Base-by-base conservation (phyloP, 2,329 filamentous ascomycete genomes). In the Microcyclospora pomicola region DNA sequence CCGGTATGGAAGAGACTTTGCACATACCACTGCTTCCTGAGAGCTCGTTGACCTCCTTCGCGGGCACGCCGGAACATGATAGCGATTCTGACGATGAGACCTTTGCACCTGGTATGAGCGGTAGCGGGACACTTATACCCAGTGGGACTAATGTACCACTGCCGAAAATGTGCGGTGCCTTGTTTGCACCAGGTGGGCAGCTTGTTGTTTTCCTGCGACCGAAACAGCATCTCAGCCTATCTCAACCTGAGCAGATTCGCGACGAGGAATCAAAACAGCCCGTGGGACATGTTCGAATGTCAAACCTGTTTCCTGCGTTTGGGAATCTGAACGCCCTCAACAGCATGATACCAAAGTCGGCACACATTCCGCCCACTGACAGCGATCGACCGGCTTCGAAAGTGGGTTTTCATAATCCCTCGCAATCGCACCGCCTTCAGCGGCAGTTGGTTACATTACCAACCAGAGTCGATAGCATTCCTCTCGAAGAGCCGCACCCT, bases 131-230 rank as follows among this genome's bases (percentile, higher is more conserved):
- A 14, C 63, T 74, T 44, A 62, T 69, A 16, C 72, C 72, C 68
- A 57, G 75, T 61, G 76, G 77, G 54, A 68, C 73, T 36, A 77
- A 76, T 51, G 72, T 80, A 3, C 77, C 77, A 5, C 58, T 77
- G 36, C 72, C 74, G 12, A 75, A 72, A 51, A 67, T 65, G 59
- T 62, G 68, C 49, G 71, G 73, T 42, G 73, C 71, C 7, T 50
- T 69, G 7, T 79, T 75, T 66, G 68, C 67, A 12, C 62, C 63
- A 27, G 67, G 69, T 50, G 75, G 74, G 27, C 67, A 68, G 33
- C 62, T 78, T 27, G 59, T 75, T 27, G 73, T 69, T 49, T 74
- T 75, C 49, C 73, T 73, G 42, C 69, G 69, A 45, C 62, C 62
- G 27, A 66, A 69, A 46, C 67, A 64, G 66, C 50, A 34, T 34